phyloP scores from a whole-genome alignment of 2,329 filamentous ascomycete species.

The Cadophora gregata region DNA sequence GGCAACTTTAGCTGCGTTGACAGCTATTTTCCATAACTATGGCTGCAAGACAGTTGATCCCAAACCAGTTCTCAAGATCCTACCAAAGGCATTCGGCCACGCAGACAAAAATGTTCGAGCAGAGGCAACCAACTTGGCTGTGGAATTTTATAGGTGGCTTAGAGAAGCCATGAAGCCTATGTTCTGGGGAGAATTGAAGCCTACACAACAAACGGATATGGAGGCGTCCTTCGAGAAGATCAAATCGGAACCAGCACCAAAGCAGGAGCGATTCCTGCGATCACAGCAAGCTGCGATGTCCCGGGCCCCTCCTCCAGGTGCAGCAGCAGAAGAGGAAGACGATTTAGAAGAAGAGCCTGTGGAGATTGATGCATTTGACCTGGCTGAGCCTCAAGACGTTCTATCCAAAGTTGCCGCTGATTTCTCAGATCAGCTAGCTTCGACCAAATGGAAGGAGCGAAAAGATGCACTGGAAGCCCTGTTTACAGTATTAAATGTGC shows the following conservation, averaged over 20 bases:
- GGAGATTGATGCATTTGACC: conserved; percentile 81
- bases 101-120: conserved; percentile 98
- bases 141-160: conserved; percentile 96
- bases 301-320: conserved; percentile 65
- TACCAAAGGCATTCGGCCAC: conserved; percentile 92
- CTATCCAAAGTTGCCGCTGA: conserved; percentile 80
- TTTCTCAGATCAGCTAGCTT: conserved; percentile 82
- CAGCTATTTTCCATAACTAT: conserved; percentile 88
- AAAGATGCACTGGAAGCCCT: conserved; percentile 92
- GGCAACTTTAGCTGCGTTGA: conserved; percentile 76
- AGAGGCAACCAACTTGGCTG: conserved; percentile 87
- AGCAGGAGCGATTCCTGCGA: conserved; percentile 86
- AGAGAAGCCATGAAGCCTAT: conserved; percentile 98
- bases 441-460: conserved; percentile 97
- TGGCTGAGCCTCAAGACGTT: conserved; percentile 88
- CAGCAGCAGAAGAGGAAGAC: conserved; percentile 61
- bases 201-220: conserved; percentile 91
- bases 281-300: conserved; percentile 88
- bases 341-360: conserved; percentile 61
- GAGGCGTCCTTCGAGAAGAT: conserved; percentile 94
- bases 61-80: conserved; percentile 84
- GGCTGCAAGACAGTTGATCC: conserved; percentile 94
- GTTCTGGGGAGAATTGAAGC: conserved; percentile 95
- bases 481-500: conserved; percentile 77
- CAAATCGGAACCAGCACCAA: conserved; percentile 84